phyloP scores from a whole-genome alignment of 345 rosid genomes.

The Lenwebbia sp. region DNA sequence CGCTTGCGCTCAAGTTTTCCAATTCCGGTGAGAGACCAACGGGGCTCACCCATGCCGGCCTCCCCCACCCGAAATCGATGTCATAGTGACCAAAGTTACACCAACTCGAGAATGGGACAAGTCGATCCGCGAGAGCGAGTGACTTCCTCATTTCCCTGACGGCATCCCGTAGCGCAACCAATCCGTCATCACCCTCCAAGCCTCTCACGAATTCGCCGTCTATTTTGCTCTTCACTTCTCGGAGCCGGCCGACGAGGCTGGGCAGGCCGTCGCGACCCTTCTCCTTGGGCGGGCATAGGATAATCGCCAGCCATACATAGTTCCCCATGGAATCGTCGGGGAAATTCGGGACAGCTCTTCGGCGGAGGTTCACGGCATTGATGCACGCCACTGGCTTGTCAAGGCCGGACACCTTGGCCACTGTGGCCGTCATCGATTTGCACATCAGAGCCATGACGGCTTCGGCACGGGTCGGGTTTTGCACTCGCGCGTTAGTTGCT shows the following conservation, averaged over 20 bases:
- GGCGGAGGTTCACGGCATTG: not conserved
- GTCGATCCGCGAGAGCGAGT: not conserved
- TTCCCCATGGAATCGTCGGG: conserved; percentile 2
- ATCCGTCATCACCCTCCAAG: not conserved
- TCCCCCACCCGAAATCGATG: conserved; percentile 15
- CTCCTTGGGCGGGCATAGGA: not conserved
- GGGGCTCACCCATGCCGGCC: conserved; percentile 2
- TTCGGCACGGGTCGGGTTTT: conserved; percentile 9
- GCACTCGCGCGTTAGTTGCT: not conserved
- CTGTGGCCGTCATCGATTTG: not conserved
- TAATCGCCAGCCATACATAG: not conserved
- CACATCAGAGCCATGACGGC: conserved; percentile 8
- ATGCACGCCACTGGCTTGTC: not conserved
- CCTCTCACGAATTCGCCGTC: not conserved
- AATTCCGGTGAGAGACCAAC: not conserved
- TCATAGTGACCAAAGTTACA: not conserved
- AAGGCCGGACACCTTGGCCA: not conserved
- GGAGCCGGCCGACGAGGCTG: not conserved
- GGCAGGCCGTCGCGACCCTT: not conserved
- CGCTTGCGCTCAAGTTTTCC: rapidly evolving
- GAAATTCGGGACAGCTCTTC: conserved; percentile 1
- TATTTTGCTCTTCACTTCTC: not conserved
- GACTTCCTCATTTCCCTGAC: not conserved
- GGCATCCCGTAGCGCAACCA: not conserved
- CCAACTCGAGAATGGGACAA: not conserved